Evolutionary conservation across 2,329 filamentous ascomycete species (phyloP).

Genomic region (Paraconiothyrium sp.): DNA sequence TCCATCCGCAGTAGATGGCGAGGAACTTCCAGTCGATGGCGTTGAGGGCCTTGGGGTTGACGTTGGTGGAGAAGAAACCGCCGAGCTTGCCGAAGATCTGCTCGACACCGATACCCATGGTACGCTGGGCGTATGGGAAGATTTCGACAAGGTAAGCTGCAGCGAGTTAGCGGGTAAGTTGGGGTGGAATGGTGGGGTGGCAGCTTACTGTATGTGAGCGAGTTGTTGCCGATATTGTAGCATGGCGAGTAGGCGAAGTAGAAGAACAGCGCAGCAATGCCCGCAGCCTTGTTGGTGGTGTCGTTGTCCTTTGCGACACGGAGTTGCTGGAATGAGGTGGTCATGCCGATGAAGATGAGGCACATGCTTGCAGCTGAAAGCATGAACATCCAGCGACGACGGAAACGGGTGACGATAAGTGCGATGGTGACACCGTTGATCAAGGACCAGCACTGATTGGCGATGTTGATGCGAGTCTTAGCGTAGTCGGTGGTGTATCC

Average conservation of each 20-base stretch:
- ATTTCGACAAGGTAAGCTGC: conserved; percentile 66
- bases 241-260: conserved; percentile 67
- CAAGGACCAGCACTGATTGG: conserved; percentile 54
- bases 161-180: conserved; percentile 68
- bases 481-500: conserved; percentile 47
- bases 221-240: conserved; percentile 74
- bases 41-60: conserved; percentile 68
- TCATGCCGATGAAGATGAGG: conserved; percentile 65
- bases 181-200: conserved; percentile 27
- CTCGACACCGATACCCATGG: conserved; percentile 67
- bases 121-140: conserved; percentile 66
- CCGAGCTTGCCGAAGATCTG: conserved; percentile 63
- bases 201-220: conserved; percentile 64
- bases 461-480: conserved; percentile 55
- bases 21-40: conserved; percentile 65
- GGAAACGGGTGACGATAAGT: conserved; percentile 53
- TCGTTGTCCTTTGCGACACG: conserved; percentile 27
- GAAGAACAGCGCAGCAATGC: conserved; percentile 62
- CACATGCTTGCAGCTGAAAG: conserved; percentile 62
- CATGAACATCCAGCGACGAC: conserved; percentile 57
- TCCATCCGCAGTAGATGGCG: conserved; percentile 65
- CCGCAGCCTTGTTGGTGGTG: conserved; percentile 46
- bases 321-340: conserved; percentile 57
- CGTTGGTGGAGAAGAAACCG: conserved; percentile 57
- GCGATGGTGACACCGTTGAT: conserved; percentile 51